phyloP scores from a whole-genome alignment of 2,329 filamentous ascomycete species.

The Fusarium burgessii region DNA sequence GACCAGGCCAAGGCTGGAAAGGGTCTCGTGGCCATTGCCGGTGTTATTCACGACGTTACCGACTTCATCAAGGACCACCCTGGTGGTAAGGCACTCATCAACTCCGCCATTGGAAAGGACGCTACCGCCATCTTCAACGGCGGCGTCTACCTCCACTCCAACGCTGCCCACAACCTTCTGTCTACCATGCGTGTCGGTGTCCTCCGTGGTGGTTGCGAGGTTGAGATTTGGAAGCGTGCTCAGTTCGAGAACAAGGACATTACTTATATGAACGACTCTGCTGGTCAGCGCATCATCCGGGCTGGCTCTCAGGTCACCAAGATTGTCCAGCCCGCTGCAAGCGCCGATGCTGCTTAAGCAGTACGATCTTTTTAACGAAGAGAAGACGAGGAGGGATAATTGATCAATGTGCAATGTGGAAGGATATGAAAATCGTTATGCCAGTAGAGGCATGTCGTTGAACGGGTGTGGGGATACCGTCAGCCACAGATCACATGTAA shows the following conservation, averaged over 20 bases:
- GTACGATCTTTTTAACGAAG: slow-evolving; percentile 20
- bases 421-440: slow-evolving; percentile 18
- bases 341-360: slow-evolving; percentile 81
- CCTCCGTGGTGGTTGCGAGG: slow-evolving; percentile 86
- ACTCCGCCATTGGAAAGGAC: slow-evolving; percentile 85
- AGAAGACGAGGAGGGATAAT: slow-evolving; percentile 37
- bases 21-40: slow-evolving; percentile 80
- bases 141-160: slow-evolving; percentile 89
- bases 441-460: slow-evolving; percentile 31
- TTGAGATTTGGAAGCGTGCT: slow-evolving; percentile 92
- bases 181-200: slow-evolving; percentile 91
- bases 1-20: slow-evolving; percentile 80
- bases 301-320: slow-evolving; percentile 89
- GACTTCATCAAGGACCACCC: slow-evolving; percentile 90
- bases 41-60: slow-evolving; percentile 86
- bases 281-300: slow-evolving; percentile 84
- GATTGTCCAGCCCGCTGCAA: slow-evolving; percentile 81
- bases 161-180: slow-evolving; percentile 88
- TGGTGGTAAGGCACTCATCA: slow-evolving; percentile 90
- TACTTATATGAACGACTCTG: slow-evolving; percentile 81
- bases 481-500: slow-evolving; percentile 40
- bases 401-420: slow-evolving; percentile 27
- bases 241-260: slow-evolving; percentile 88
- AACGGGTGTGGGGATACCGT: slow-evolving; percentile 24
- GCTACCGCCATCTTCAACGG: slow-evolving; percentile 93